Conservation (phyloP, 2,329 filamentous ascomycete species). For the Penicillium psychrosexuale region DNA sequence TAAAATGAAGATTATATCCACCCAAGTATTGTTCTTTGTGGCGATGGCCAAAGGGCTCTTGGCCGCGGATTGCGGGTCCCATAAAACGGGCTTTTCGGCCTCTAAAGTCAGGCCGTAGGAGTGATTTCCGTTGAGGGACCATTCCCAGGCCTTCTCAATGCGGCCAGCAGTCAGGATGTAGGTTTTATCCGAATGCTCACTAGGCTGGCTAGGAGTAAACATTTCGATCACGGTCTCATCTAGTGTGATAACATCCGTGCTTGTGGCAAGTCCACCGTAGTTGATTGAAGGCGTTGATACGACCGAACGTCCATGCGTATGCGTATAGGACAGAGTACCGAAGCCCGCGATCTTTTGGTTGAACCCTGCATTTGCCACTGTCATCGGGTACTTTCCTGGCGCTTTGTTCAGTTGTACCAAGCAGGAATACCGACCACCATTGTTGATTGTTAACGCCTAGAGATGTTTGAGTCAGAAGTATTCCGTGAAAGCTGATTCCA, state of each 20-base stretch:
- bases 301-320: too few species aligned
- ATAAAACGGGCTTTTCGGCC: conserved; percentile 1
- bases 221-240: not conserved
- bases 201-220: not conserved
- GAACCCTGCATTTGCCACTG: not conserved
- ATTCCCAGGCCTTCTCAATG: conserved; percentile 3
- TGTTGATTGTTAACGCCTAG: not conserved
- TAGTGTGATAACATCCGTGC: not conserved
- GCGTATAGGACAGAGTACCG: not conserved
- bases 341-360: conserved; percentile 3
- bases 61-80: not conserved
- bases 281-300: not conserved
- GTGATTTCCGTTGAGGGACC: conserved; percentile 1
- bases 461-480: too few species aligned
- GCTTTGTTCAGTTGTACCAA: not conserved
- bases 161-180: not conserved
- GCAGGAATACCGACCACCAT: not conserved
- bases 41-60: not conserved
- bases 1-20: not conserved
- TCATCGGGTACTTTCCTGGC: not conserved
- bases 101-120: not conserved
- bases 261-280: not conserved
- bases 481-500: too few species aligned
- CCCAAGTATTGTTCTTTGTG: conserved; percentile 2
- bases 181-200: not conserved